Conservation (phyloP, 495 filamentous ascomycete species). For the Penicillium soppii region DNA sequence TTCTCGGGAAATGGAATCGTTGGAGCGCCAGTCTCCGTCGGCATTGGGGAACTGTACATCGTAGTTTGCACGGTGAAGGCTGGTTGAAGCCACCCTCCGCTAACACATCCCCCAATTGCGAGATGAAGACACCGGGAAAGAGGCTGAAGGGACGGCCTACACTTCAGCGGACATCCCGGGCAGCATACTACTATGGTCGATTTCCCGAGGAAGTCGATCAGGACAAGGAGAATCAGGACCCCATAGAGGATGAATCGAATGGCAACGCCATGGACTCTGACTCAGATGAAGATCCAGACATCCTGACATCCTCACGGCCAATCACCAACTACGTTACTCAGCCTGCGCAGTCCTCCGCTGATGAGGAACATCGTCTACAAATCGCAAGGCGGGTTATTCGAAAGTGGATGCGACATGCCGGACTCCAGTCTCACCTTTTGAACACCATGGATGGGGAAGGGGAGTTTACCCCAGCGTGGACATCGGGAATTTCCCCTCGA, state of each 20-base stretch:
- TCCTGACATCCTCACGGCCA: slow-evolving; percentile 34
- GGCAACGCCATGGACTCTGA: slow-evolving; percentile 45
- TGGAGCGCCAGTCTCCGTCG: slow-evolving; percentile 58
- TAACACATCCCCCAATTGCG: slow-evolving; percentile 21
- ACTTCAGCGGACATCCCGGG: slow-evolving; percentile 24
- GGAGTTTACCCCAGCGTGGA: slow-evolving; percentile 69
- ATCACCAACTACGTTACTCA: slow-evolving; percentile 42
- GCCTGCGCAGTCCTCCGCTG: slow-evolving; percentile 35
- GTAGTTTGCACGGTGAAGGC: slow-evolving; percentile 46
- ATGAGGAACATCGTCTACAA: slow-evolving; percentile 39
- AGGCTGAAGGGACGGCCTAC: slow-evolving; percentile 15
- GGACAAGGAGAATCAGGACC: slow-evolving; percentile 28
- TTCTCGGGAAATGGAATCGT: slow-evolving; percentile 70
- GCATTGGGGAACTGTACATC: slow-evolving; percentile 63
- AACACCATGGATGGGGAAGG: slow-evolving; percentile 47
- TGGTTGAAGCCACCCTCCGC: slow-evolving; percentile 37
- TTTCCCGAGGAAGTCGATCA: slow-evolving; percentile 40
- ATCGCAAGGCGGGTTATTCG: slow-evolving; percentile 60
- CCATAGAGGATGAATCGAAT: slow-evolving; percentile 21
- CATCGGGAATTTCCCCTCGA: slow-evolving; percentile 69
- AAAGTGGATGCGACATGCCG: slow-evolving; percentile 74
- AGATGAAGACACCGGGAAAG: slow-evolving; percentile 30
- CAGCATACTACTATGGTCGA: slow-evolving; percentile 42
- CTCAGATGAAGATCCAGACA: slow-evolving; percentile 45
- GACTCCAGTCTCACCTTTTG: slow-evolving; percentile 44